Percentiles rank a stretch among this genome's conserved stretches.
Conservation (phyloP, 345 rosid genomes). For the Crucihimalaya himalaica region DNA sequence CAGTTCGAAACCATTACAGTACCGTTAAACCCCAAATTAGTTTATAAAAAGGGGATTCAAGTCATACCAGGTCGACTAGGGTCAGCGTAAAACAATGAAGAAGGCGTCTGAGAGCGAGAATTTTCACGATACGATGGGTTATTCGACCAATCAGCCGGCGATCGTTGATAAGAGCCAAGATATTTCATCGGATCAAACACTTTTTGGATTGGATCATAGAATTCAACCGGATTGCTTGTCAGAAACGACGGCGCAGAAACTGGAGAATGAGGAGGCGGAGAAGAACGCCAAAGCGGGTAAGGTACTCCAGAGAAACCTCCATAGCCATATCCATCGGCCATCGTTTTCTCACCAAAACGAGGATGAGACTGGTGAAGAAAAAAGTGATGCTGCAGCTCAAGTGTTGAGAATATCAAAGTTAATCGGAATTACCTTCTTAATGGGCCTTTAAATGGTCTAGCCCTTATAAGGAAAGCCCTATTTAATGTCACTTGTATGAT, state of each 20-base stretch:
- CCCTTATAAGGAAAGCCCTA: not conserved
- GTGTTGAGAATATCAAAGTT: conserved; percentile 13
- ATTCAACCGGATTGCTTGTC: conserved; percentile 19
- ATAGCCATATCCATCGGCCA: conserved; percentile 34
- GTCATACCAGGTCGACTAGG: conserved; percentile 23
- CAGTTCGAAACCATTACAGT: not conserved
- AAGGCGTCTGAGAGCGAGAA: conserved; percentile 14
- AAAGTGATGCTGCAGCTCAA: not conserved
- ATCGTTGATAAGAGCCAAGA: conserved; percentile 22
- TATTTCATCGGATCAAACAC: conserved; percentile 29
- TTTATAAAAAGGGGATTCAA: not conserved
- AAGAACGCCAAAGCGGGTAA: conserved; percentile 22
- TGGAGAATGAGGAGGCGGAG: conserved; percentile 13
- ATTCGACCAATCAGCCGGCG: conserved; percentile 26
- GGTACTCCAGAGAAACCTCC: conserved; percentile 25
- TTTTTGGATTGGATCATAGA: conserved; percentile 26
- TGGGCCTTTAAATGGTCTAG: conserved; percentile 7
- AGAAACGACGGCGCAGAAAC: conserved; percentile 33
- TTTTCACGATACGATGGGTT: conserved; percentile 10
- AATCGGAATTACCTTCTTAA: not conserved
- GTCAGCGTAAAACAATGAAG: conserved; percentile 30
- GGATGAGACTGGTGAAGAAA: conserved; percentile 15
- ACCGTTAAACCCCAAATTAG: conserved; percentile 6
- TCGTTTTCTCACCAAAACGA: conserved; percentile 8
- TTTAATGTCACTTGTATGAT: not conserved